Evolutionary conservation across 1,139 yeast genomes (phyloP).

Genomic region (Suhomyces choctaworum): DNA sequence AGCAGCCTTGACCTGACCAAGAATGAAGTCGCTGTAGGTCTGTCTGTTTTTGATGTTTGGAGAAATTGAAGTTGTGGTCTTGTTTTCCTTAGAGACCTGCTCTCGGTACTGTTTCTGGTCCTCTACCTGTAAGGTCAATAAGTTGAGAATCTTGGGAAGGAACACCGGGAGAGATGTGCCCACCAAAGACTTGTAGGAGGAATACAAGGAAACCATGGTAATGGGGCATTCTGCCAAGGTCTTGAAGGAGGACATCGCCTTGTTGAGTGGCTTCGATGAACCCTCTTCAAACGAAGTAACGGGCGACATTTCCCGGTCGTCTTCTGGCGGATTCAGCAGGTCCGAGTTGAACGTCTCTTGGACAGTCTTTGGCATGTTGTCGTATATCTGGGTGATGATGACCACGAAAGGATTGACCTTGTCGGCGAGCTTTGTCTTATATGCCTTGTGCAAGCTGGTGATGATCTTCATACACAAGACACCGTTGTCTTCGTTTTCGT

Average conservation of each 20-base stretch:
- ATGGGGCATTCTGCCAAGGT: conserved; percentile 96
- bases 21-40: conserved; percentile 83
- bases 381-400: conserved; percentile 73
- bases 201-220: conserved; percentile 87
- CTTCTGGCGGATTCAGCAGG: conserved; percentile 7
- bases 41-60: conserved; percentile 77
- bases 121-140: conserved; percentile 73
- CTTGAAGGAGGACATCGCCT: conserved; percentile 80
- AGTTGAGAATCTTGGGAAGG: conserved; percentile 77
- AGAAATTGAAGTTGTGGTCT: conserved; percentile 51
- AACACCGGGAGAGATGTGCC: conserved; percentile 71
- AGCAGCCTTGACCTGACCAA: conserved; percentile 97
- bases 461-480: conserved; percentile 86
- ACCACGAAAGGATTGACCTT: conserved; percentile 80
- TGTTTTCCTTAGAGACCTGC: conserved; percentile 61
- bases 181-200: conserved; percentile 79
- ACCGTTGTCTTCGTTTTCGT: conserved; percentile 95
- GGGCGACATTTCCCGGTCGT: conserved; percentile 35
- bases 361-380: conserved; percentile 77
- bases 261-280: conserved; percentile 42
- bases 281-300: conserved; percentile 38
- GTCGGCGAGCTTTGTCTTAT: conserved; percentile 65
- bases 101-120: conserved; percentile 45
- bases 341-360: conserved; percentile 51
- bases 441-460: conserved; percentile 86